phyloP scores from a whole-genome alignment of 306 rosid genomes.

The Dryas octopetala region DNA sequence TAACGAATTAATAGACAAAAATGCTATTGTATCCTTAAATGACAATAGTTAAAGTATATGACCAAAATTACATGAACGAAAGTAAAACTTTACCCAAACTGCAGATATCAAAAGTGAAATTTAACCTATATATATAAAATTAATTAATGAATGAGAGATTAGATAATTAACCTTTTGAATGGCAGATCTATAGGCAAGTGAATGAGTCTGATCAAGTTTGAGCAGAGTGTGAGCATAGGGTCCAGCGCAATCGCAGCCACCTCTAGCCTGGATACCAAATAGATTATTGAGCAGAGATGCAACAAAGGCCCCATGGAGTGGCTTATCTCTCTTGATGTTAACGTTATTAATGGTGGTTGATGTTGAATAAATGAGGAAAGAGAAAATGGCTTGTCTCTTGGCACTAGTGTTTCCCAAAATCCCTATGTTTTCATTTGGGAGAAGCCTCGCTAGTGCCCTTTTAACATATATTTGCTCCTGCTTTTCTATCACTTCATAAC shows the following conservation, averaged over 20 bases:
- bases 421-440: conserved; percentile 48
- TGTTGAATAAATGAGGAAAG: conserved; percentile 65
- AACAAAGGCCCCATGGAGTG: conserved; percentile 79
- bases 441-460: conserved; percentile 58
- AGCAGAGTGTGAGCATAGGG: conserved; percentile 82
- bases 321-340: conserved; percentile 44
- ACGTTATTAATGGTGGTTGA: conserved; percentile 9
- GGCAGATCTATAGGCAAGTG: conserved; percentile 62
- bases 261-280: conserved; percentile 86
- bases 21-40: no score
- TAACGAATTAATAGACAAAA: no score
- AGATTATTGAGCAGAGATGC: conserved; percentile 71
- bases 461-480: conserved; percentile 45
- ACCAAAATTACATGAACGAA: no score
- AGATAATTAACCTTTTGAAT: conserved; percentile 45
- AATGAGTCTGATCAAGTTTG: conserved; percentile 41
- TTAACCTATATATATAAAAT: no score
- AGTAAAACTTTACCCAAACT: no score
- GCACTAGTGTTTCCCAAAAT: conserved; percentile 57
- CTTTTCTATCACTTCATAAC: conserved; percentile 58
- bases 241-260: conserved; percentile 94
- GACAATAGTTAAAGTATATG: no score
- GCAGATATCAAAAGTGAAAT: no score
- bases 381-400: conserved; percentile 68
- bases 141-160: no score